Conservation (phyloP, 2,329 filamentous ascomycete species). For the Cladosporium sp. region DNA sequence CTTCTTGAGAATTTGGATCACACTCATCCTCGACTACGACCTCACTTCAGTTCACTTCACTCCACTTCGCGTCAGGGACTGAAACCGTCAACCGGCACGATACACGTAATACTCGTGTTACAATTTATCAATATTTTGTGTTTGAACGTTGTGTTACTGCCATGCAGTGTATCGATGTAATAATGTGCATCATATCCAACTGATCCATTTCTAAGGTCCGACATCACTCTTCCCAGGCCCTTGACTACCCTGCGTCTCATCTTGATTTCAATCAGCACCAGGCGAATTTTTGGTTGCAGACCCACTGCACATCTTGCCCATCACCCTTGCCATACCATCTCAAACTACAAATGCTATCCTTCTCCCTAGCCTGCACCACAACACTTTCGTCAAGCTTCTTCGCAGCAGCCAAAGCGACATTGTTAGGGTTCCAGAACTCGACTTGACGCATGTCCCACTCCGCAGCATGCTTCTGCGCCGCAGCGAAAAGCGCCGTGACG, state of each 20-base stretch:
- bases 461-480: constrained; percentile 69
- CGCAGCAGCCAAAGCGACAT: constrained; percentile 46
- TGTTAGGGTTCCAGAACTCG: constrained; percentile 80
- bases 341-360: constrained; percentile 68
- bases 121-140: not conserved
- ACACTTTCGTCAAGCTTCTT: constrained; percentile 48
- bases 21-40: no score
- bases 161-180: not conserved
- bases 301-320: constrained; percentile 64
- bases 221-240: not conserved
- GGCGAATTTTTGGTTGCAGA: constrained; percentile 74
- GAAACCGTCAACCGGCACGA: not conserved
- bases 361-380: constrained; percentile 59
- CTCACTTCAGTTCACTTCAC: no score
- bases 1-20: no score
- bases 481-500: constrained; percentile 63
- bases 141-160: not conserved
- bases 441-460: constrained; percentile 71
- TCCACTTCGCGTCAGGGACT: not conserved
- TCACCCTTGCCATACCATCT: constrained; percentile 64
- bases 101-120: not conserved
- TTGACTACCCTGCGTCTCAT: not conserved
- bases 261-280: no score
- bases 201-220: not conserved
- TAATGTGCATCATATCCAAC: not conserved